These are phyloP conservation scores for Moricandia arvensis DNA, from an alignment of 345 rosid species.

Conservation along the genomic window DNA sequence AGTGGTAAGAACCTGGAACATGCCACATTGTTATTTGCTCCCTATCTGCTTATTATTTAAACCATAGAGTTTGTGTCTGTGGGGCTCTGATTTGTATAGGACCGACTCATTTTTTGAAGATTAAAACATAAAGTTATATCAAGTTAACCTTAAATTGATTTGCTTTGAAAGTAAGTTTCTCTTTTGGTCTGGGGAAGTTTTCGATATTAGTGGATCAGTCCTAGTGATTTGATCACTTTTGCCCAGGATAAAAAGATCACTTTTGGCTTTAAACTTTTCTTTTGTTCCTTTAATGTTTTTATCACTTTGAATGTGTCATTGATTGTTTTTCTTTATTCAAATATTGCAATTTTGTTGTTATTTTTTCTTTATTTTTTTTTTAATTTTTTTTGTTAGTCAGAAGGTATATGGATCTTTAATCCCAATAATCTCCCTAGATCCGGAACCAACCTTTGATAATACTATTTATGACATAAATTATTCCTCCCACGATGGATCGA, in stretches of 20 bases:
- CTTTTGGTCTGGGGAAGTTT: not conserved
- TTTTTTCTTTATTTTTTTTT: too few relatives aligned
- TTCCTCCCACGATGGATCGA: too few relatives aligned
- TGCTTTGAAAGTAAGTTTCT: not conserved
- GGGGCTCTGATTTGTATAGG: not conserved
- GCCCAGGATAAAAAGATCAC: not conserved
- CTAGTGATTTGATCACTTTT: not conserved
- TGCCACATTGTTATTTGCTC: not conserved
- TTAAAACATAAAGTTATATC: too few relatives aligned
- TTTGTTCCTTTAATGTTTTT: not conserved
- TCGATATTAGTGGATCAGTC: not conserved
- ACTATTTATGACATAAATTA: too few relatives aligned
- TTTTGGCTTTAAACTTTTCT: too few relatives aligned
- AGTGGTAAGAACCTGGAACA: constrained; percentile 9
- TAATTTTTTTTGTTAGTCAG: too few relatives aligned
- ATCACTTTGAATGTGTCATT: not conserved
- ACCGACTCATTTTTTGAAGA: too few relatives aligned
- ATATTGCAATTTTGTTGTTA: too few relatives aligned
- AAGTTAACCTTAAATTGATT: not conserved
- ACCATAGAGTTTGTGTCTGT: not conserved
- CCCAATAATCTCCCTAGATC: too few relatives aligned
- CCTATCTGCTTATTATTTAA: not conserved
- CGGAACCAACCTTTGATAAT: too few relatives aligned
- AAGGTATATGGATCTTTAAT: too few relatives aligned
- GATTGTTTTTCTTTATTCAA: too few relatives aligned